phyloP scores from a whole-genome alignment of 805 yeast species.

The Yamadazyma kitorensis region DNA sequence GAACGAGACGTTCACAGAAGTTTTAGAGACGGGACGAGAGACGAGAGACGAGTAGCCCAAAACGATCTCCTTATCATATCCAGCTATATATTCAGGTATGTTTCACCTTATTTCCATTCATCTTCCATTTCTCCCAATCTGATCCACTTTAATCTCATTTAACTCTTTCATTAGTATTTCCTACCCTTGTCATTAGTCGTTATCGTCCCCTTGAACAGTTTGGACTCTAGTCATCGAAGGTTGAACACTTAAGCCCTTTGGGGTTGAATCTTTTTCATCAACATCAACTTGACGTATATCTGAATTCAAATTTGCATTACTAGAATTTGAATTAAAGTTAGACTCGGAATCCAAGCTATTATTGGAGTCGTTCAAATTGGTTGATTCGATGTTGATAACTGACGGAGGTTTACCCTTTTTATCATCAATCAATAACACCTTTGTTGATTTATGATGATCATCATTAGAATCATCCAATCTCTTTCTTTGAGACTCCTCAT shows the following conservation, averaged over 20 bases:
- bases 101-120: no score
- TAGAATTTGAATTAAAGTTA: no score
- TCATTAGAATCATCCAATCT: conserved; percentile 2
- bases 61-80: no score
- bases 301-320: neutral
- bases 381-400: conserved; percentile 10
- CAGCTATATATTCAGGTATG: no score
- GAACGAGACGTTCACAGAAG: no score
- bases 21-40: no score
- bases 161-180: no score
- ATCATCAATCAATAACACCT: conserved; percentile 9
- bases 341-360: neutral
- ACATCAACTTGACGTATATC: neutral
- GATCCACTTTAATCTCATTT: no score
- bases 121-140: neutral
- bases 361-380: conserved; percentile 1
- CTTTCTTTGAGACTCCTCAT: no score
- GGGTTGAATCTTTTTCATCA: neutral
- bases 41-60: no score
- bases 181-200: no score
- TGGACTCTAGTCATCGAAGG: conserved; percentile 16
- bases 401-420: conserved; percentile 8
- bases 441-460: conserved; percentile 9
- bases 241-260: conserved; percentile 5
- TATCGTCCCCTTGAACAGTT: conserved; percentile 11